Base-by-base conservation (phyloP, 192 early-diverging fungal species). In the Podila verticillata region DNA sequence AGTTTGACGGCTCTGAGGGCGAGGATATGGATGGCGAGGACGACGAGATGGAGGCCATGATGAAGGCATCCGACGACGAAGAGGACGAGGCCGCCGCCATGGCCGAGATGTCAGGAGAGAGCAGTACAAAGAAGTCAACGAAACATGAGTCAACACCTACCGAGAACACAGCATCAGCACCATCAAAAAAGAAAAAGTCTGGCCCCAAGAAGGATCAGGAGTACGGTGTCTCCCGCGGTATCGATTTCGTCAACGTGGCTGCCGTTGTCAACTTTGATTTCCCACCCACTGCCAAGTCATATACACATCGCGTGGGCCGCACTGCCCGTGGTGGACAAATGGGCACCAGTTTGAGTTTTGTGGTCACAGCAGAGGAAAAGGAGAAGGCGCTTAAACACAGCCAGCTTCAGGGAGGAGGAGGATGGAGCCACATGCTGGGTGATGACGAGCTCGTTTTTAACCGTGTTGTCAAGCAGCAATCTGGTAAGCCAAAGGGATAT, bases 221-320 rank as follows among this genome's bases (percentile, higher is more conserved):
- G 75, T 98, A 98, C 77, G 97, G 97, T 28, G 95, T 98, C 24
- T 93, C 97, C 9, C 93, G 98, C 48, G 98, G 98, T 30, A 92
- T 99, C 44, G 98, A 99, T 82, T 99, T 99, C 82, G 89, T 95
- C 48, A 91, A 92, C 72, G 98, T 98, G 1, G 87, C 91, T 5
- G 89, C 94, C 8, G 98, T 99, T 39, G 92, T 99, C 85, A 99
- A 99, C 84, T 98, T 98, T 89, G 98, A 99, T 73, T 93, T 99
- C 72, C 98, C 98, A 47, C 83, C 68, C 2, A 92, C 95, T 0
- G 89, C 93, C 24, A 88, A 92, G 58, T 87, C 96, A 7, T 99
- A 98, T 74, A 93, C 91, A 64, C 96, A 99, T 86, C 93, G 98
- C 20, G 91, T 97, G 8, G 98, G 98, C 10, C 90, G 98, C 58